A percentile compares a stretch with the other conserved stretches of the same genome.
Evolutionary conservation across 495 filamentous ascomycete species (phyloP).

Genomic region (Penicillium atrosanguineum): DNA sequence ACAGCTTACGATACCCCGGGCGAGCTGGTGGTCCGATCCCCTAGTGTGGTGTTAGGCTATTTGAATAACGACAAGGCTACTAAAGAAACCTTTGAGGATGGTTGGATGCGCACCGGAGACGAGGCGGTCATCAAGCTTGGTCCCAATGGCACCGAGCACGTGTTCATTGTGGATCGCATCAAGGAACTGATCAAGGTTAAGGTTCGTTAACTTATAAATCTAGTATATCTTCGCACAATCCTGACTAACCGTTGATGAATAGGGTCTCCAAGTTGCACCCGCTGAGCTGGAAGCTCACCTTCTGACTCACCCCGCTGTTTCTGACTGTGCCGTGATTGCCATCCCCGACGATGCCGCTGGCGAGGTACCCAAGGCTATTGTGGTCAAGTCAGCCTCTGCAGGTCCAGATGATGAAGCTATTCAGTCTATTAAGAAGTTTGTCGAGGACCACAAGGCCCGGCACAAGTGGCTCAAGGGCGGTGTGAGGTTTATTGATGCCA

Average conservation of each 20-base stretch:
- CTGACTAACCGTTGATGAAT: neutral
- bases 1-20: conserved; percentile 73
- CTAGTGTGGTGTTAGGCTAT: conserved; percentile 78
- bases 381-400: conserved; percentile 67
- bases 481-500: conserved; percentile 67
- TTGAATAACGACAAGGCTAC: conserved; percentile 82
- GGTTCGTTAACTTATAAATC: conserved; percentile 42
- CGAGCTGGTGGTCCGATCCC: conserved; percentile 74
- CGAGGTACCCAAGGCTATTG: conserved; percentile 84
- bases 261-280: conserved; percentile 89
- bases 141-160: conserved; percentile 67
- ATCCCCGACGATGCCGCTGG: conserved; percentile 72
- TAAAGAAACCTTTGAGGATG: conserved; percentile 72
- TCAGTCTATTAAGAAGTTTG: conserved; percentile 68
- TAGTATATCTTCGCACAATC: neutral
- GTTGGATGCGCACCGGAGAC: conserved; percentile 85
- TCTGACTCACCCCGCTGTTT: conserved; percentile 74
- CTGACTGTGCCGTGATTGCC: conserved; percentile 82
- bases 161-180: conserved; percentile 82
- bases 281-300: conserved; percentile 90
- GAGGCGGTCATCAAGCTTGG: conserved; percentile 68
- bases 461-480: conserved; percentile 92
- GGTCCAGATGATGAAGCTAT: conserved; percentile 59
- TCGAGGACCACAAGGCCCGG: conserved; percentile 77
- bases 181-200: conserved; percentile 96